Percentiles rank a stretch among this genome's conserved stretches.
phyloP scores from a whole-genome alignment of 768 basidiomycete species.

The Leccinellum luteum region DNA sequence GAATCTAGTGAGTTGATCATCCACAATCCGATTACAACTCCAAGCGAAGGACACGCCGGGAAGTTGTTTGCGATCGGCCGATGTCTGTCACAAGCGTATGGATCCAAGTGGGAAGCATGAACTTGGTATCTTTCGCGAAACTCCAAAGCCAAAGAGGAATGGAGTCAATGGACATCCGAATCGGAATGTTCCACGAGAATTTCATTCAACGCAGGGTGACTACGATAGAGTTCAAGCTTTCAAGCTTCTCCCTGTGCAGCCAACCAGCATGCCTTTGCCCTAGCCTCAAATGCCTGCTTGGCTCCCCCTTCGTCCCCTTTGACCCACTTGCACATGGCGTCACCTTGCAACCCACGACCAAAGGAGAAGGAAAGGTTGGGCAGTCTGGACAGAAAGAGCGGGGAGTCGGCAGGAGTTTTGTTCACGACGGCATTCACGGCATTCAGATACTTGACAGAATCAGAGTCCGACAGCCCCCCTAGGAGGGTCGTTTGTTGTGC shows the following conservation, averaged over 20 bases:
- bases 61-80: neutral
- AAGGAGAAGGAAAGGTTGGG: conserved; percentile 50
- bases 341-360: conserved; percentile 49
- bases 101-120: neutral
- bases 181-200: neutral
- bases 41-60: neutral
- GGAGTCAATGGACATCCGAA: neutral
- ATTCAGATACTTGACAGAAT: conserved; percentile 41
- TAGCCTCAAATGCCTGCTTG: conserved; percentile 39
- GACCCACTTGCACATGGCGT: conserved; percentile 46
- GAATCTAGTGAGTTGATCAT: neutral
- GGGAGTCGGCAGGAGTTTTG: conserved; percentile 30
- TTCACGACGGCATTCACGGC: conserved; percentile 40
- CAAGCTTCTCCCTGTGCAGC: conserved; percentile 38
- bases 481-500: neutral
- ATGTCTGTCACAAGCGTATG: neutral
- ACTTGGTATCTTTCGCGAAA: neutral
- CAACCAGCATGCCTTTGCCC: conserved; percentile 43
- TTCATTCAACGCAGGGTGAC: neutral
- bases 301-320: conserved; percentile 42
- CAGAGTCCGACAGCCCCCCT: conserved; percentile 45
- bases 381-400: conserved; percentile 34
- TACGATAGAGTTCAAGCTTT: neutral
- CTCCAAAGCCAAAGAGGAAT: neutral
- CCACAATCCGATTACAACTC: neutral